Base-by-base conservation (phyloP, 2,329 filamentous ascomycete genomes). In the Stachybotrys chlorohalonatus region DNA sequence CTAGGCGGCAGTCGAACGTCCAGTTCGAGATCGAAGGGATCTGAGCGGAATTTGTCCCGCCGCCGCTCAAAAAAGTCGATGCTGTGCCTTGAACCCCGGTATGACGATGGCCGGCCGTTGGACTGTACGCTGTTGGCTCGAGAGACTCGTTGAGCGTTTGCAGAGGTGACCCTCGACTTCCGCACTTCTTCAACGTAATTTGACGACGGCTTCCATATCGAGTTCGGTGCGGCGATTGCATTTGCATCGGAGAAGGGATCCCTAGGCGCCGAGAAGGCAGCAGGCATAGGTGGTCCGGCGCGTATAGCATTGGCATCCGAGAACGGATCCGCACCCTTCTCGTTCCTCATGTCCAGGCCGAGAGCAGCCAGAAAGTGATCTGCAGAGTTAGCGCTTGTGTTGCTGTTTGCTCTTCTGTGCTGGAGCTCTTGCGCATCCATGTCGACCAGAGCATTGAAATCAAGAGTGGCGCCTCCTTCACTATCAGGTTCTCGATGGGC, bases 1-100 rank as follows among this genome's bases (percentile, higher is more conserved):
- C 64, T 61, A 55, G 8, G 46, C n/a, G 46, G 46, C 9, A 60
- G 30, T 7, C 57, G 60, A 42, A 57, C 58, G 52, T 67, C 64
- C 11, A 71, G 58, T 63, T 86, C 83, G n/a, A 86, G 72, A 59
- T 86, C 83, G 62, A 86, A 86, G 1, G 82, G 83, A 59, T 86
- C 82, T 1, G 82, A 84, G 49, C 82, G 79, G 64, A 83, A 82
- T 62, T 81, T 82, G 61, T 78, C 78, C 54, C 78, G 75, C 15
- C 72, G 68, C 6, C 70, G 74, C 49, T 72, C 73, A 49, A 76
- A 72, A n/a, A 73, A 75, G 39, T 68, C 68, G n/a, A 67, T 62
- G 46, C 73, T 78, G 48, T 63, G 63, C 16, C 63, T 53, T 0
- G 70, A 70, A 32, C 76, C 73, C 47, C 75, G 72, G 60, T 76